A percentile compares a stretch with the other conserved stretches of the same genome.
Conservation (phyloP, 805 yeast species). For the Jamesozyma jinghongensis region DNA sequence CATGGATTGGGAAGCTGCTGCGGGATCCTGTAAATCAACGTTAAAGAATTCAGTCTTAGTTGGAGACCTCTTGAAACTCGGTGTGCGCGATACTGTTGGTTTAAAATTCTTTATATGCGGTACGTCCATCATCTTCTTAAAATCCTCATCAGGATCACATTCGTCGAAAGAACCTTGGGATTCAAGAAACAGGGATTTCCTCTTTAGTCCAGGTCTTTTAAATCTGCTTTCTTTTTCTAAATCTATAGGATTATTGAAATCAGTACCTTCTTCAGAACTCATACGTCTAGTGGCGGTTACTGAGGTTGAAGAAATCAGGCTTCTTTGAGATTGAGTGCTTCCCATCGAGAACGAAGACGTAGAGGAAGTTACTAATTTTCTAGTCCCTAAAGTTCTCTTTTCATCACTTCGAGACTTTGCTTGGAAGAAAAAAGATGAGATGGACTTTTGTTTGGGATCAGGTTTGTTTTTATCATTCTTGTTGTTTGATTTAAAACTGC, state of each 20-base stretch:
- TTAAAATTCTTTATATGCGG: constrained; percentile 24
- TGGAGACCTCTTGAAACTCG: constrained; percentile 8
- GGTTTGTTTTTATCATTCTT: neutral
- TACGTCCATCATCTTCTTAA: constrained; percentile 12
- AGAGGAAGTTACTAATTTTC: neutral
- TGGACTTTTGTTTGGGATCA: constrained; percentile 6
- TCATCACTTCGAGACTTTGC: neutral
- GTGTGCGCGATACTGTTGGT: constrained; percentile 4
- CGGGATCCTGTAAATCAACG: constrained; percentile 1
- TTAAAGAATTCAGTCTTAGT: constrained; percentile 6
- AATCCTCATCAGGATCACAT: constrained; percentile 20
- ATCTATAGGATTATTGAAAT: constrained; percentile 1
- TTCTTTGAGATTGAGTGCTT: neutral
- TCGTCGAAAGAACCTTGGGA: constrained; percentile 31
- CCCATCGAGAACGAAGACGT: neutral
- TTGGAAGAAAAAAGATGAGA: constrained; percentile 9
- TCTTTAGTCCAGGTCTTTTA: constrained; percentile 1
- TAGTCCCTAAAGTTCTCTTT: neutral
- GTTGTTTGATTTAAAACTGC: neutral
- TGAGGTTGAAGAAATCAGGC: neutral
- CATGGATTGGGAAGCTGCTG: neutral
- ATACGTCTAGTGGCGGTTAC: neutral
- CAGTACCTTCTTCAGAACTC: neutral
- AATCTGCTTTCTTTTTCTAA: neutral
- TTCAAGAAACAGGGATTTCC: constrained; percentile 5